Evolutionary conservation across 164 flowering plant genomes (phyloP).

Genomic region (Magnolia sinica): DNA sequence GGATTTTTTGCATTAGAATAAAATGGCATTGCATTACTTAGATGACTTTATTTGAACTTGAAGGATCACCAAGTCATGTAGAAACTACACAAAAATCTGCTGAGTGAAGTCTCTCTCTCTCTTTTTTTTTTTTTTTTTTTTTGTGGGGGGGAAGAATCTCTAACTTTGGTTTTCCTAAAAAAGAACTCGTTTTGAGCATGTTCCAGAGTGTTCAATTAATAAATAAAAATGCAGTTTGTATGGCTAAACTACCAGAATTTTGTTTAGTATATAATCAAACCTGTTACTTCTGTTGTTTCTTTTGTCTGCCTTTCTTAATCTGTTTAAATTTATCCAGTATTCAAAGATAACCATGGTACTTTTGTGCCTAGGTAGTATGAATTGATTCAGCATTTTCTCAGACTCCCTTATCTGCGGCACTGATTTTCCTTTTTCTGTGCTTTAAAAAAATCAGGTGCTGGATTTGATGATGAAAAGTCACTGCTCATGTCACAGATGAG

Average conservation of each 20-base stretch:
- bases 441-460: slow-evolving; percentile 21
- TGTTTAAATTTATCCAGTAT: not conserved
- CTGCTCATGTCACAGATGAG: slow-evolving; percentile 32
- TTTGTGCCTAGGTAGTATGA: not conserved
- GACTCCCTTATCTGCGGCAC: not conserved
- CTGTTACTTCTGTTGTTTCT: not conserved
- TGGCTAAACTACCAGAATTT: not conserved
- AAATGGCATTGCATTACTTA: too few relatives aligned
- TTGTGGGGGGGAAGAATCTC: too few relatives aligned
- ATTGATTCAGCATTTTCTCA: not conserved
- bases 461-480: slow-evolving; percentile 26
- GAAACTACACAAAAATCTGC: too few relatives aligned
- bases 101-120: too few relatives aligned
- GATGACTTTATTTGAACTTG: too few relatives aligned
- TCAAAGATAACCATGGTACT: not conserved
- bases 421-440: not conserved
- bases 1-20: too few relatives aligned
- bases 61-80: too few relatives aligned
- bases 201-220: too few relatives aligned
- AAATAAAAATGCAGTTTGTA: not conserved
- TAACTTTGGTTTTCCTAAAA: too few relatives aligned
- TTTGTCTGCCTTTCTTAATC: not conserved
- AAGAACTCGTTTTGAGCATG: too few relatives aligned
- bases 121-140: too few relatives aligned
- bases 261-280: not conserved